These are phyloP conservation scores for Lichtheimia ramosa DNA, from an alignment of 371 early-diverging fungal species.

Conservation along the genomic window DNA sequence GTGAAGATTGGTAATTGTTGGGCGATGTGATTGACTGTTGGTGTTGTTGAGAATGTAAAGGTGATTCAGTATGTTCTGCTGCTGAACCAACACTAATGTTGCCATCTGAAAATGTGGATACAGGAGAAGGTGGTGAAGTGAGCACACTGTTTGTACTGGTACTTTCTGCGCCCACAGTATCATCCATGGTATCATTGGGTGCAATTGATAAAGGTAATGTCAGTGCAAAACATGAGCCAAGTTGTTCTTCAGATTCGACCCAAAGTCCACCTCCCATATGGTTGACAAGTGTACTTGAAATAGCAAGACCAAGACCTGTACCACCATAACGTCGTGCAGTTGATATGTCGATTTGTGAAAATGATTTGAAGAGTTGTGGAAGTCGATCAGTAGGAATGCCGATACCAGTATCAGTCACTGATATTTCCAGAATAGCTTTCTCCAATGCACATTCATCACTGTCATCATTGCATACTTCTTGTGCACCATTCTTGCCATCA, in stretches of 20 bases:
- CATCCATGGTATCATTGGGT: constrained; percentile 4
- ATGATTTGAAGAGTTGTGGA: constrained; percentile 57
- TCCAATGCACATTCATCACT: constrained; percentile 30
- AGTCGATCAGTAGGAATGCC: constrained; percentile 61
- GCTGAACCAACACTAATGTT: constrained; percentile 23
- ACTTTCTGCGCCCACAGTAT: constrained; percentile 13
- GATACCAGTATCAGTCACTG: constrained; percentile 60
- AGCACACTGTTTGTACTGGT: constrained; percentile 18
- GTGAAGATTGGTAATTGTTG: too few relatives aligned
- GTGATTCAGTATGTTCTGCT: constrained; percentile 1
- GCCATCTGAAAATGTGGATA: constrained; percentile 38
- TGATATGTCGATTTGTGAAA: constrained; percentile 62
- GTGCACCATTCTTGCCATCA: not conserved
- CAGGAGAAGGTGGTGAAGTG: constrained; percentile 40
- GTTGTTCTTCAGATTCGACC: constrained; percentile 59
- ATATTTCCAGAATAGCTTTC: constrained; percentile 53
- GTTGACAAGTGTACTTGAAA: constrained; percentile 58
- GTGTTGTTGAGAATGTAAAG: constrained; percentile 1
- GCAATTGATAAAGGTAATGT: constrained; percentile 55
- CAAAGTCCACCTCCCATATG: constrained; percentile 63
- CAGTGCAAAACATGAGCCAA: constrained; percentile 56
- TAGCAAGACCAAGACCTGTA: constrained; percentile 59
- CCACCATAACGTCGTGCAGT: constrained; percentile 60
- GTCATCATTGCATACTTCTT: constrained; percentile 14
- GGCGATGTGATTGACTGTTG: not conserved